These are phyloP conservation scores for Xylaria arbuscula DNA, from an alignment of 2,329 filamentous ascomycete species.

Conservation along the genomic window DNA sequence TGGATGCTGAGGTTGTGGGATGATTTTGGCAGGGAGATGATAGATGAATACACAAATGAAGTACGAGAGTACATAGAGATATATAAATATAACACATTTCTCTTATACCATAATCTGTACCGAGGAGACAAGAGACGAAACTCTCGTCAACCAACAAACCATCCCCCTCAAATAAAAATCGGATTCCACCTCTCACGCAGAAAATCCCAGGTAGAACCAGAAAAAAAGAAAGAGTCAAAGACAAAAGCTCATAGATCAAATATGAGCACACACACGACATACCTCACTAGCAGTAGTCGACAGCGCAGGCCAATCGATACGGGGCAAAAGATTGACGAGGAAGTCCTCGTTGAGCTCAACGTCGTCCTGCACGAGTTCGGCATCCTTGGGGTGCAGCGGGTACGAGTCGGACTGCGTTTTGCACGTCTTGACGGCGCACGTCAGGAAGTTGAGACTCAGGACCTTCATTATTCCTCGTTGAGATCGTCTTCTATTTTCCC, in stretches of 20 bases:
- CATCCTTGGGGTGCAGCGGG: slow-evolving; percentile 91
- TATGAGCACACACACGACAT: slow-evolving; percentile 43
- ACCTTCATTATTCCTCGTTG: slow-evolving; percentile 77
- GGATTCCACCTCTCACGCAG: not conserved
- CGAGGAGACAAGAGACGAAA: not conserved
- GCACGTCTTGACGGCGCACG: slow-evolving; percentile 95
- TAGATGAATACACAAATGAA: not conserved
- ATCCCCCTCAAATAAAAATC: not conserved
- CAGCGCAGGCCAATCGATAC: slow-evolving; percentile 89
- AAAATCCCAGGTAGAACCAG: not conserved
- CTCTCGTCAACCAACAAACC: not conserved
- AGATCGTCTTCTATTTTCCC: not conserved
- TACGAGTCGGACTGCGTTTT: slow-evolving; percentile 83
- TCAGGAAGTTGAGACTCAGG: slow-evolving; percentile 94
- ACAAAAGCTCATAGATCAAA: not conserved
- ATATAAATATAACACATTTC: not conserved
- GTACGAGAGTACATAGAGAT: not conserved
- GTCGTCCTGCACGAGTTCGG: slow-evolving; percentile 87
- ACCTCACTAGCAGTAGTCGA: slow-evolving; percentile 81
- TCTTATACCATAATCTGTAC: not conserved
- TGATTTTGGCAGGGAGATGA: not conserved
- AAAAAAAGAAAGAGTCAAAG: too few relatives aligned
- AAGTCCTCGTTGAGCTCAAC: slow-evolving; percentile 84
- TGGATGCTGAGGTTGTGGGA: not conserved
- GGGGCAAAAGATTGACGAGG: slow-evolving; percentile 83